A percentile compares a stretch with the other conserved stretches of the same genome.
These are phyloP conservation scores for Podila clonocystis DNA, from an alignment of 192 early-diverging fungal species.

Conservation along the genomic window DNA sequence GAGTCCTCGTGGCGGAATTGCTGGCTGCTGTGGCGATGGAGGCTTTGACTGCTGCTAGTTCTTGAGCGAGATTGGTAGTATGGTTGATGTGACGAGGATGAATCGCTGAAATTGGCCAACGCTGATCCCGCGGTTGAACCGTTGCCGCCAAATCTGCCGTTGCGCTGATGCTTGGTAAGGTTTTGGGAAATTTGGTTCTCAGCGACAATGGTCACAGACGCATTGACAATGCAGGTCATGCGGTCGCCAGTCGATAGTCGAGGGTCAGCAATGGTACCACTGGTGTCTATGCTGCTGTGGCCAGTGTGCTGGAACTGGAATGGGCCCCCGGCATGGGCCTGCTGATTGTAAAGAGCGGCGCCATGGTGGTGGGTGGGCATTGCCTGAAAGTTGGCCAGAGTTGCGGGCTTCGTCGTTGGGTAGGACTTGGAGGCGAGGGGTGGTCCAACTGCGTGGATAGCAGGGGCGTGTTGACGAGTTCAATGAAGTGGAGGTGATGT, in stretches of 20 bases:
- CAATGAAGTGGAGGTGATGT: too few species aligned
- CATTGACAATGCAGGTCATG: constrained; percentile 52
- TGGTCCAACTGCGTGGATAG: background rate
- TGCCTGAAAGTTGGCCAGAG: background rate
- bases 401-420: background rate
- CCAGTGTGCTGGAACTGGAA: background rate
- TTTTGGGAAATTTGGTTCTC: background rate
- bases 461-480: too few species aligned
- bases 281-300: background rate
- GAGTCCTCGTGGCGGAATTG: constrained; percentile 4
- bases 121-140: background rate
- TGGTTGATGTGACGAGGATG: background rate
- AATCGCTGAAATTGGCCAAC: background rate
- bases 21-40: constrained; percentile 26
- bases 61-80: constrained; percentile 4
- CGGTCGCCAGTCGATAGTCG: constrained; percentile 43
- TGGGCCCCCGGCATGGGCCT: constrained; percentile 3
- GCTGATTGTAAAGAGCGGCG: background rate
- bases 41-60: constrained; percentile 17
- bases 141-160: constrained; percentile 1
- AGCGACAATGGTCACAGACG: constrained; percentile 41
- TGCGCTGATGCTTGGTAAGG: background rate
- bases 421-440: background rate
- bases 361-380: constrained; percentile 7
- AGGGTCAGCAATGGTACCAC: constrained; percentile 15